Base-by-base conservation (phyloP, 2,329 filamentous ascomycete genomes). In the Aspergillus amoenus region DNA sequence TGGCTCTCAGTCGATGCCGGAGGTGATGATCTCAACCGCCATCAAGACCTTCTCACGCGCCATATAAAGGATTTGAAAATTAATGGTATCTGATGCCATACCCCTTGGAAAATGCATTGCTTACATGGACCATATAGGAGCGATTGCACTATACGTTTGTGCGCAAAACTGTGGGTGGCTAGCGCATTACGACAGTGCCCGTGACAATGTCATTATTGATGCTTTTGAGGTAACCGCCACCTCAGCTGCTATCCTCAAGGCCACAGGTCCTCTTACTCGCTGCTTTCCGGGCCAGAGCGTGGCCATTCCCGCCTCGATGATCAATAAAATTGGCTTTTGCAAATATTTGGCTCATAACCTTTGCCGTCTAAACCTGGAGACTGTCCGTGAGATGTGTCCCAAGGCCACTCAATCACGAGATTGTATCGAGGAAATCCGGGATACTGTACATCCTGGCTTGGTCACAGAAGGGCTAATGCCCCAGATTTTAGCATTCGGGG, bases 401-500 rank as follows among this genome's bases (percentile, higher is more conserved):
- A 49, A 34, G 27, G 22, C 45, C 18, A 17, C 4, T 17, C 22
- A 41, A 7, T 15, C 21, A 32, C 37, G 52, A 15, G 24, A 42
- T 3, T 43, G 18, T 12, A 49, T 46, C 22, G 24, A 55, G 8
- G 44, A 55, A 44, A 39, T 32, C 12, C 21, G 45, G 15, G 52
- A 55, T 44, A 55, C 44, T 13, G 21, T 37, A 21, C 57, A 81
- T 55, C 83, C 84, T 2, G 70, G 67, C 0, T 68, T 84, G 3
- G 73, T 86, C 0, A 84, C 81, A 0, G 79, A 84, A 46, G 72
- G 81, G 4, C 64, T 84, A 1, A 69, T 80, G 11, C 73, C 72
- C 0, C 69, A 81, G 4, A 63, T 83, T 4, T 63, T 70, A 21
- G 71, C 75, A 3, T 54, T 78, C 2, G 81, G 81, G 0, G 45